Percentiles rank a stretch among this genome's conserved stretches.
phyloP scores from a whole-genome alignment of 345 rosid species.

The Brassica juncea region DNA sequence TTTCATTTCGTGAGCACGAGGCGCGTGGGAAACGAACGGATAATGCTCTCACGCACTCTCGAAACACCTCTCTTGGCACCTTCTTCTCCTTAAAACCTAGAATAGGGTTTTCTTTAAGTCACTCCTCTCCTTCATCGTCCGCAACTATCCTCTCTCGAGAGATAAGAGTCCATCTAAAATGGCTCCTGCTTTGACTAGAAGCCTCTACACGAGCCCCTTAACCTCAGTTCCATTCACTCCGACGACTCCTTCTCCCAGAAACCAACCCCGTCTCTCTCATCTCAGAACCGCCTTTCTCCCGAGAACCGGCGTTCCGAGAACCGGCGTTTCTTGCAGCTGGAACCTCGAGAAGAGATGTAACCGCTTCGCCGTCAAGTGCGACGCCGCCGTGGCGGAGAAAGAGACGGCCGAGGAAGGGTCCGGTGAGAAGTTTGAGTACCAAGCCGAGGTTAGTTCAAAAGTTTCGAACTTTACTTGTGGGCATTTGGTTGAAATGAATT shows the following conservation, averaged over 20 bases:
- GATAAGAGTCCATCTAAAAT: constrained; percentile 19
- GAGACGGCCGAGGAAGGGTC: constrained; percentile 70
- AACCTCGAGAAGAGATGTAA: constrained; percentile 50
- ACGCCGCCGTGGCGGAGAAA: constrained; percentile 86
- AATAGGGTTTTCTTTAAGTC: not conserved
- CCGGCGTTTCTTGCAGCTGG: constrained; percentile 58
- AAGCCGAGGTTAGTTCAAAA: constrained; percentile 79
- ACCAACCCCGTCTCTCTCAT: constrained; percentile 39
- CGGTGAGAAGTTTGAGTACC: constrained; percentile 94
- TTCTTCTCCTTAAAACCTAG: not conserved
- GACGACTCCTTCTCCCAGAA: constrained; percentile 37
- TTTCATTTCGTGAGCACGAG: not conserved
- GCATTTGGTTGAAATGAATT: not conserved
- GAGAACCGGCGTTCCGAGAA: constrained; percentile 40
- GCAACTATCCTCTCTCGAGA: not conserved
- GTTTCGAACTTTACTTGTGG: not conserved
- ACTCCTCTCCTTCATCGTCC: not conserved
- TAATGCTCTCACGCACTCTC: not conserved
- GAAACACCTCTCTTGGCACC: not conserved
- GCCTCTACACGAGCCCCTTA: constrained; percentile 49
- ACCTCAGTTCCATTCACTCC: constrained; percentile 55
- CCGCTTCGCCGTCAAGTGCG: constrained; percentile 59
- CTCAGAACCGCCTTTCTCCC: constrained; percentile 54
- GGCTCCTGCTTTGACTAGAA: constrained; percentile 81
- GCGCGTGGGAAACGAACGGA: not conserved